Percentiles rank a stretch among this genome's conserved stretches.
Evolutionary conservation across 108 stramenopile species (phyloP).

Genomic region (Halocafeteria seosinensis): DNA sequence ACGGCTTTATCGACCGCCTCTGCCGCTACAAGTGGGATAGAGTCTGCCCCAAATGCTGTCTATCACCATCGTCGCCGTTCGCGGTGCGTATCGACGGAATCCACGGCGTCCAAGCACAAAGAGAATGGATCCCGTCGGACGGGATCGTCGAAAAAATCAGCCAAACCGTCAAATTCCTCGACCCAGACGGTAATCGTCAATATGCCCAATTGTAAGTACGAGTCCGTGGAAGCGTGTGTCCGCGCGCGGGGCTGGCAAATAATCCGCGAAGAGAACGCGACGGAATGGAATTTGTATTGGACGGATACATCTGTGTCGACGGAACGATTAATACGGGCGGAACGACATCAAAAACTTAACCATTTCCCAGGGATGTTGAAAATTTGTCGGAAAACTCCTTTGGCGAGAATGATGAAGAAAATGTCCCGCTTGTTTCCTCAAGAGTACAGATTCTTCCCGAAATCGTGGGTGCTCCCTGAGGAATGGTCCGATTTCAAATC

Average conservation of each 20-base stretch:
- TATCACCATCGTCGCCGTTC: too few species aligned
- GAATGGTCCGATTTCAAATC: conserved; percentile 38
- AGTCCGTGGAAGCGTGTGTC: not conserved
- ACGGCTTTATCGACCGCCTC: too few species aligned
- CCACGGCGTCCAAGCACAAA: too few species aligned
- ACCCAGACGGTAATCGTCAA: conserved; percentile 5
- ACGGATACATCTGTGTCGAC: conserved; percentile 4
- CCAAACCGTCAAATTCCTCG: too few species aligned
- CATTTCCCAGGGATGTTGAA: conserved; percentile 69
- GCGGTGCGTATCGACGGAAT: too few species aligned
- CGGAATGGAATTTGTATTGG: conserved; percentile 6
- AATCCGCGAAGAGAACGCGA: not conserved
- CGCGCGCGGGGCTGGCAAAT: not conserved
- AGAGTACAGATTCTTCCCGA: conserved; percentile 54
- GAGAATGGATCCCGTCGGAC: too few species aligned
- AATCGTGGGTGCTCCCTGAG: conserved; percentile 50
- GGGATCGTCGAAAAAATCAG: too few species aligned
- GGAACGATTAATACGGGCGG: conserved; percentile 4
- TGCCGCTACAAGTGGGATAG: too few species aligned
- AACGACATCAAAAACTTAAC: conserved; percentile 26
- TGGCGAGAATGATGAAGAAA: conserved; percentile 54
- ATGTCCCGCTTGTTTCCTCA: conserved; percentile 49
- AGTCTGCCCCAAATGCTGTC: too few species aligned
- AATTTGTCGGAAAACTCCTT: conserved; percentile 48
- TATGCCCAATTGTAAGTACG: conserved; percentile 9